Evolutionary conservation across 2,329 filamentous ascomycete genomes (phyloP), one percentile per base, ranked within the genome.

Genomic region (Juglanconis sp.): DNA sequence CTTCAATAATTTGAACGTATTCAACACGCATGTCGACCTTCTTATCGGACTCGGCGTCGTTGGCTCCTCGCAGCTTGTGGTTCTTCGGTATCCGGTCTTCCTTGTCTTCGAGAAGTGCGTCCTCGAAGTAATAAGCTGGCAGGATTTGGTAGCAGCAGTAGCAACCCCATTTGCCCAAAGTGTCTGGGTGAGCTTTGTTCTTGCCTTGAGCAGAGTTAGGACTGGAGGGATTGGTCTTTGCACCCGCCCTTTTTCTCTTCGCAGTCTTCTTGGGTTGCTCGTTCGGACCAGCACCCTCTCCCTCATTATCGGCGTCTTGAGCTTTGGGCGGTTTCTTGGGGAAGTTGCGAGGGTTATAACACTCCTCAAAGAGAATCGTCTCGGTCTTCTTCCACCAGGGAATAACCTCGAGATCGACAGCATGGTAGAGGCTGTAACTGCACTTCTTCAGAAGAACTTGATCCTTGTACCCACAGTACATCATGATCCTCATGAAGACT

Each of bases 401-500:
- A 5, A 63, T 53, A 2, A 49, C 61, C 11, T 60, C 61, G 11
- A 63, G 57, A 13, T 47, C 48, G 40, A 63, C 57, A 42, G 55
- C 38, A 38, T 8, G n/a, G 15, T 51, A 54, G 8, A 63, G 35
- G 15, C 46, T 60, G 34, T 55, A 57, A 40, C 49, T 63, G 53
- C 57, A 63, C 13, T 40, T 46, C 34, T 48, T 57, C n/a, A 63
- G 53, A 3, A 57, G n/a, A 3, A 55, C 36, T 8, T 63, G 61
- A 15, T 57, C 5, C 32, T 57, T 63, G 32, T 42, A 63, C 10
- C 48, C 50, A 10, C 44, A 53, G 49, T 60, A 53, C 47, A 63
- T 13, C 61, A 63, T 60, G 49, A 60, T 57, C 36, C 61, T 53
- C 61, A 63, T 63, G 53, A 63, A 60, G 7, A 63, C 24, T 8